Percentiles rank a stretch among this genome's conserved stretches.
Evolutionary conservation across 192 early-diverging fungal species (phyloP).

Genomic region (Linnemannia schmuckeri): DNA sequence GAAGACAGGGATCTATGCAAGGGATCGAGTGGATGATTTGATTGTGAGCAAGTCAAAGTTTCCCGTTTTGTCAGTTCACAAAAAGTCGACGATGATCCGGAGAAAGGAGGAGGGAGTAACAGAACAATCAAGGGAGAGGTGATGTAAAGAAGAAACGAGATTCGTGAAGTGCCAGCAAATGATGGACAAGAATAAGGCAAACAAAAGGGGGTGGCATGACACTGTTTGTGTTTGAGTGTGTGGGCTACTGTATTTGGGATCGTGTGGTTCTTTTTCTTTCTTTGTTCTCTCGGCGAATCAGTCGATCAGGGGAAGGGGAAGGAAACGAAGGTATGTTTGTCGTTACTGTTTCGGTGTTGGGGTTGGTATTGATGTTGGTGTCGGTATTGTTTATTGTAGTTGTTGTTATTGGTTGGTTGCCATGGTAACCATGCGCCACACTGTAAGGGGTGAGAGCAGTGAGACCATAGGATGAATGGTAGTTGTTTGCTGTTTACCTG

Average conservation of each 20-base stretch:
- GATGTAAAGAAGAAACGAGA: neutral
- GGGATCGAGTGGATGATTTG: neutral
- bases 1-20: neutral
- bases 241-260: neutral
- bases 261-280: neutral
- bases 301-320: neutral
- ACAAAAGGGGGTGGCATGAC: neutral
- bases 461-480: neutral
- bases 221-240: neutral
- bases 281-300: neutral
- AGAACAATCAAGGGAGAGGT: neutral
- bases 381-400: too few relatives aligned
- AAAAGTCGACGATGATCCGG: neutral
- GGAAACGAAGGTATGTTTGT: too few relatives aligned
- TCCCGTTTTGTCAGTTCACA: neutral
- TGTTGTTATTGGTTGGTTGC: too few relatives aligned
- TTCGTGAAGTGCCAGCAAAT: neutral
- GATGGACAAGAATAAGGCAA: neutral
- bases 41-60: neutral
- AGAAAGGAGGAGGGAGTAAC: neutral
- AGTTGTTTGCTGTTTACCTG: too few relatives aligned
- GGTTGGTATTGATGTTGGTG: neutral
- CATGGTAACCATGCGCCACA: neutral
- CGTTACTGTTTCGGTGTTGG: neutral
- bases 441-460: neutral